These are phyloP conservation scores for Tuber calosporum DNA, from an alignment of 495 filamentous ascomycete genomes.

Conservation along the genomic window DNA sequence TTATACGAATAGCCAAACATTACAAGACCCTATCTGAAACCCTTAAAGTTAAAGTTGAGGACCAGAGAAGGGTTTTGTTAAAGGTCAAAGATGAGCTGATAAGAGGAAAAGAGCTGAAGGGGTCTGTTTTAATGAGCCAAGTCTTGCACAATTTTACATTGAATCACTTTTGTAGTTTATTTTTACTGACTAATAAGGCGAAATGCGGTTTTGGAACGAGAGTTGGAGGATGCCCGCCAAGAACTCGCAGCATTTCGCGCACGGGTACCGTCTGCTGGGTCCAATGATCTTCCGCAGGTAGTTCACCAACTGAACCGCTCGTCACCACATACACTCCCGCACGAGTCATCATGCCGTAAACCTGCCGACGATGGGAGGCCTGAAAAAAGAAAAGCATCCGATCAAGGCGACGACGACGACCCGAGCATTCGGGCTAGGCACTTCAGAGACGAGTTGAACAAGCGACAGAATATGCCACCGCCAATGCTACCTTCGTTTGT, in stretches of 20 bases:
- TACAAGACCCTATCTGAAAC: constrained; percentile 35
- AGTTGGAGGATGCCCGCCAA: constrained; percentile 28
- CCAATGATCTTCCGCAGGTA: constrained; percentile 13
- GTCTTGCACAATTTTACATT: background rate
- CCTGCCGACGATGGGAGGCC: constrained; percentile 4
- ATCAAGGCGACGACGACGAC: constrained; percentile 21
- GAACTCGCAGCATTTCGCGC: constrained; percentile 26
- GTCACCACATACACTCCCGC: constrained; percentile 2
- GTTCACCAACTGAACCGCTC: constrained; percentile 11
- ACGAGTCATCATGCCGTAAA: constrained; percentile 18
- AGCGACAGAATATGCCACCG: constrained; percentile 34
- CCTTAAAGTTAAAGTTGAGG: constrained; percentile 31
- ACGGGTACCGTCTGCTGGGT: constrained; percentile 20
- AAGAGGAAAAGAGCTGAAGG: constrained; percentile 37
- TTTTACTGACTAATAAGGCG: constrained; percentile 18
- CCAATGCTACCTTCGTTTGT: constrained; percentile 17
- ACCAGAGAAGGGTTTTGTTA: constrained; percentile 34
- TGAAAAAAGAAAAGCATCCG: constrained; percentile 34
- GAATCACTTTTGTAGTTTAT: constrained; percentile 10
- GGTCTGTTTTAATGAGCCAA: constrained; percentile 12
- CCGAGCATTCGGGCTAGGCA: constrained; percentile 27
- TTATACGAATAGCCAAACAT: constrained; percentile 31
- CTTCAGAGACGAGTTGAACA: constrained; percentile 37
- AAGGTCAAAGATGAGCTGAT: constrained; percentile 38
- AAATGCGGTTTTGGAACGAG: constrained; percentile 28